These are phyloP conservation scores for Berberis vulgaris DNA, from an alignment of 164 flowering plant species.

Conservation along the genomic window DNA sequence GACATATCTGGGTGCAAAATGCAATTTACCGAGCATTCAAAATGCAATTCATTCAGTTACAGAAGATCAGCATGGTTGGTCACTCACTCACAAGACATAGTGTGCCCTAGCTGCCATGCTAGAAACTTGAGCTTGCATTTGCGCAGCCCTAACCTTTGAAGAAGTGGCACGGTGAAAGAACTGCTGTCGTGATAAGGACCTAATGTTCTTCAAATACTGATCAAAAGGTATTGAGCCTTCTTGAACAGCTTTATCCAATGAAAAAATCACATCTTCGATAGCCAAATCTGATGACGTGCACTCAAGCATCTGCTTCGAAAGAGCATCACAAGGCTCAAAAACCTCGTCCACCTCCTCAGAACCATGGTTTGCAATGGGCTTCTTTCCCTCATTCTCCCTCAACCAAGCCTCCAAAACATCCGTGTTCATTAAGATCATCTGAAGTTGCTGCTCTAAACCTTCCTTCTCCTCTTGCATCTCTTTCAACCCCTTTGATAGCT, in stretches of 20 bases:
- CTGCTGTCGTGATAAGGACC: slow-evolving; percentile 78
- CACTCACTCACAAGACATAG: slow-evolving; percentile 14
- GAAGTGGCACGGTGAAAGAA: slow-evolving; percentile 72
- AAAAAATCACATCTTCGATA: slow-evolving; percentile 64
- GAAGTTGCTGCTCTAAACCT: slow-evolving; percentile 74
- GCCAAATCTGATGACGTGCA: slow-evolving; percentile 68
- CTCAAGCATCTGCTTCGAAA: slow-evolving; percentile 75
- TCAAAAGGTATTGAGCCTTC: slow-evolving; percentile 71
- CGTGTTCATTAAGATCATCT: slow-evolving; percentile 70
- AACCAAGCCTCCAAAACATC: slow-evolving; percentile 78
- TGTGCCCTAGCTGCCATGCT: slow-evolving; percentile 63
- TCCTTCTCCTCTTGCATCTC: slow-evolving; percentile 81
- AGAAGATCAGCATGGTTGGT: not conserved
- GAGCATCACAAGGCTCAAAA: slow-evolving; percentile 46
- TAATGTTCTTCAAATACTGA: slow-evolving; percentile 68
- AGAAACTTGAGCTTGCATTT: slow-evolving; percentile 79
- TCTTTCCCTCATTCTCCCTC: slow-evolving; percentile 53
- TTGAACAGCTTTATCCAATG: slow-evolving; percentile 76
- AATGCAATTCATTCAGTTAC: no score
- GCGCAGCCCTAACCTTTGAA: slow-evolving; percentile 65
- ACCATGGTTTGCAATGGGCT: not conserved
- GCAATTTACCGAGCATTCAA: no score
- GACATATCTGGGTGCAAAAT: no score
- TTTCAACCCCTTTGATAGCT: slow-evolving; percentile 42
- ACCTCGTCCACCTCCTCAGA: slow-evolving; percentile 48